phyloP scores from a whole-genome alignment of 768 basidiomycete species.

The Mycena epipterygia region DNA sequence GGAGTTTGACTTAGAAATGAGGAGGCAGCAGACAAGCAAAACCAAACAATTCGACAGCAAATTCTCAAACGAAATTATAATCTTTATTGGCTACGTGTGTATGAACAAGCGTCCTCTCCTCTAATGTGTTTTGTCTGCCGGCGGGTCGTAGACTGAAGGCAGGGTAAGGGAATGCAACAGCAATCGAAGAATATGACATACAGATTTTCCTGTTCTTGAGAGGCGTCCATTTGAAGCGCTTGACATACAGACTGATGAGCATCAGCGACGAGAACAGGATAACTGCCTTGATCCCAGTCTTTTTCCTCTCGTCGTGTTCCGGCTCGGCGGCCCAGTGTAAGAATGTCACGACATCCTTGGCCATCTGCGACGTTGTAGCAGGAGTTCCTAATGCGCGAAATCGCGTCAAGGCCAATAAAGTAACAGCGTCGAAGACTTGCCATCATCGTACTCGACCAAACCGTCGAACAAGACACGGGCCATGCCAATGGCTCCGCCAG shows the following conservation, averaged over 20 bases:
- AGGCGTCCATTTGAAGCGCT: slow-evolving; percentile 94
- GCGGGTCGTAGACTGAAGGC: slow-evolving; percentile 71
- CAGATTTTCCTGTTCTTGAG: slow-evolving; percentile 96
- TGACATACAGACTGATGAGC: slow-evolving; percentile 87
- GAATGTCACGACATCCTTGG: slow-evolving; percentile 98
- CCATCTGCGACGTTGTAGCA: slow-evolving; percentile 98
- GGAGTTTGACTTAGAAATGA: no score
- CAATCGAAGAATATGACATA: slow-evolving; percentile 55
- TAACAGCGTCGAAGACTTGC: slow-evolving; percentile 54
- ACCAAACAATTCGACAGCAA: slow-evolving; percentile 12
- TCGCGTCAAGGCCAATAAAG: neutral
- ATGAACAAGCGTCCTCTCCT: slow-evolving; percentile 52
- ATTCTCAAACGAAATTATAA: slow-evolving; percentile 25
- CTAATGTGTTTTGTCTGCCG: slow-evolving; percentile 68
- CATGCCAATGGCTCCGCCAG: slow-evolving; percentile 98
- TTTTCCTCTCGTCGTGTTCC: slow-evolving; percentile 98
- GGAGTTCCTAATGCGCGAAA: slow-evolving; percentile 83
- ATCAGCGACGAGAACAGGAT: slow-evolving; percentile 92
- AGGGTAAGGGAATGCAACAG: slow-evolving; percentile 13
- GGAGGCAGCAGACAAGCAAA: neutral
- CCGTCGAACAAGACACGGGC: slow-evolving; percentile 96
- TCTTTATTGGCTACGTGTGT: slow-evolving; percentile 29
- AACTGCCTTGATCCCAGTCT: slow-evolving; percentile 95
- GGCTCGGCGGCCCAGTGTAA: slow-evolving; percentile 98
- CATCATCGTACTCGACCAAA: slow-evolving; percentile 96